Evolutionary conservation across 495 filamentous ascomycete species (phyloP).

Genomic region (Ascodesmis nigricans): DNA sequence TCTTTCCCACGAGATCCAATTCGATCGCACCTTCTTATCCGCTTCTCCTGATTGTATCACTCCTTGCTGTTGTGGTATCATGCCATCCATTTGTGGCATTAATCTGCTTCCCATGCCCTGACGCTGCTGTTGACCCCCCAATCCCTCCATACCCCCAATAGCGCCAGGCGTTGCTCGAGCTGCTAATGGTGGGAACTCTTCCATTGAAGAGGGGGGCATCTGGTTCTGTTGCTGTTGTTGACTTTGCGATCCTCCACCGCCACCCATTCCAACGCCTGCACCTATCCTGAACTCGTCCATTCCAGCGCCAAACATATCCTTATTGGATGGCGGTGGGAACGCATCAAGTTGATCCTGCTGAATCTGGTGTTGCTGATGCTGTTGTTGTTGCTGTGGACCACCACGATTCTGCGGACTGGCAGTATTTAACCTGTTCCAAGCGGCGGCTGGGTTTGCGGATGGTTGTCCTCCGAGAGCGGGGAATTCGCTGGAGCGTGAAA

Average conservation of each 20-base stretch:
- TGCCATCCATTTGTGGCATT: slow-evolving; percentile 3
- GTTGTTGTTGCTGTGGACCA: slow-evolving; percentile 11
- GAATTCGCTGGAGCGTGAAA: slow-evolving; percentile 16
- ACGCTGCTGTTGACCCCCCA: not conserved
- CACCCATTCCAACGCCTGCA: slow-evolving; percentile 10
- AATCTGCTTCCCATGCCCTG: slow-evolving; percentile 3
- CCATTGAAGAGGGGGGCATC: slow-evolving; percentile 16
- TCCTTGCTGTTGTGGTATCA: slow-evolving; percentile 5
- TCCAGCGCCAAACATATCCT: slow-evolving; percentile 13
- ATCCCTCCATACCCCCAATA: not conserved
- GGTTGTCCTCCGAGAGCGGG: slow-evolving; percentile 20
- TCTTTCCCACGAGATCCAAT: too few species aligned
- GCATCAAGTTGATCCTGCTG: slow-evolving; percentile 3
- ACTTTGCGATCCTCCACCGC: slow-evolving; percentile 5
- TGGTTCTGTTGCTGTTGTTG: slow-evolving; percentile 7
- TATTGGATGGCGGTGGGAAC: slow-evolving; percentile 2
- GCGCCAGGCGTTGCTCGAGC: slow-evolving; percentile 1
- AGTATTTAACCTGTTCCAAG: slow-evolving; percentile 21
- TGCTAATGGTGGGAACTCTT: slow-evolving; percentile 16
- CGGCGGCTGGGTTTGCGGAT: slow-evolving; percentile 15
- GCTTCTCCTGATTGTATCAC: not conserved
- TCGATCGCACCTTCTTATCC: slow-evolving; percentile 9
- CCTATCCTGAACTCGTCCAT: slow-evolving; percentile 19
- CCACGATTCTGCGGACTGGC: slow-evolving; percentile 15
- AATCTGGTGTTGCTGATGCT: not conserved